Conservation (phyloP, 2,329 filamentous ascomycete species). For the Cladophialophora carrionii region DNA sequence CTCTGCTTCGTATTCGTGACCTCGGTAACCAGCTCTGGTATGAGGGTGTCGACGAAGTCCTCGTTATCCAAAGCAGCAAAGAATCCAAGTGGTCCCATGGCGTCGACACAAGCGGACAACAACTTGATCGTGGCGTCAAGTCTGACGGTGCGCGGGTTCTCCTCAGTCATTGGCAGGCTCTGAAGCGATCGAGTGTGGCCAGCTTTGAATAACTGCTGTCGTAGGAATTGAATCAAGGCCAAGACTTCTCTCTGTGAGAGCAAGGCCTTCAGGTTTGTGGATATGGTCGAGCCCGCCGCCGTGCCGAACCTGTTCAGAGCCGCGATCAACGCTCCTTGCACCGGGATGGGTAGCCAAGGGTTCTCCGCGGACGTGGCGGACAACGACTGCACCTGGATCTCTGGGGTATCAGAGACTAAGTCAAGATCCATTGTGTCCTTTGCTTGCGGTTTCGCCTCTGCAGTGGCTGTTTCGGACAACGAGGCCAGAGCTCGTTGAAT, state of each 20-base stretch:
- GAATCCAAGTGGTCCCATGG: constrained; percentile 51
- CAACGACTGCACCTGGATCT: constrained; percentile 23
- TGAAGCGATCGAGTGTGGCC: constrained; percentile 35
- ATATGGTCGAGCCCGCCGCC: constrained; percentile 21
- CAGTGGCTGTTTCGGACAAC: constrained; percentile 35
- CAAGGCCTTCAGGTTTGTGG: constrained; percentile 26
- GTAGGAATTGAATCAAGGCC: constrained; percentile 40
- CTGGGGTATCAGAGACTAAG: constrained; percentile 30
- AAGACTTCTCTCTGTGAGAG: constrained; percentile 32
- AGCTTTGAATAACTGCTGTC: constrained; percentile 38
- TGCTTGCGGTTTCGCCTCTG: constrained; percentile 2
- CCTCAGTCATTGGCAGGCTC: constrained; percentile 9
- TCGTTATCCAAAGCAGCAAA: constrained; percentile 45
- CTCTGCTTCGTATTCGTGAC: constrained; percentile 53
- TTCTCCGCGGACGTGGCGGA: constrained; percentile 15
- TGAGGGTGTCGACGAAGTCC: constrained; percentile 45
- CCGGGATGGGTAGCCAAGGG: constrained; percentile 22
- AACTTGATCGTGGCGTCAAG: constrained; percentile 48
- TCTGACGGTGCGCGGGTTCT: constrained; percentile 25
- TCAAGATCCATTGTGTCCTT: neutral
- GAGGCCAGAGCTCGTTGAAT: constrained; percentile 46
- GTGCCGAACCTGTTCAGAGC: constrained; percentile 29
- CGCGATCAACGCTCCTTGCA: constrained; percentile 28
- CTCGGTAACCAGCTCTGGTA: constrained; percentile 54
- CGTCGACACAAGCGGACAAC: constrained; percentile 52